Evolutionary conservation across 495 filamentous ascomycete species (phyloP).

Genomic region (Trichoderma orchidacearum): DNA sequence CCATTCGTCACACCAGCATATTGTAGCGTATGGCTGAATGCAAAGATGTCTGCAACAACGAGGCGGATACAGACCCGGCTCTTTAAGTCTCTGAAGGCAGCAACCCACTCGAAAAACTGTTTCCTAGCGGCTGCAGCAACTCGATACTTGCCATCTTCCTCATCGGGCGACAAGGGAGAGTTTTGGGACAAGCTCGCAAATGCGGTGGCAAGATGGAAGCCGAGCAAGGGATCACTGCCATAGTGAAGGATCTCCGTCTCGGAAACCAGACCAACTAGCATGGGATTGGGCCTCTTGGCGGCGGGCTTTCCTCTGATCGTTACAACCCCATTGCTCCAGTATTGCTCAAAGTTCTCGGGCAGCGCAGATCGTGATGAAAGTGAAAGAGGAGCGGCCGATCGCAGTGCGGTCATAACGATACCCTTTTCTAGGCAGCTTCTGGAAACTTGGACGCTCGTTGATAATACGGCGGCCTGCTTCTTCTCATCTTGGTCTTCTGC

Average conservation of each 20-base stretch:
- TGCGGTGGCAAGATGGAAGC: slow-evolving; percentile 28
- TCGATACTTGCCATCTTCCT: neutral
- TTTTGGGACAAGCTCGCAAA: slow-evolving; percentile 8
- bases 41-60: slow-evolving; percentile 26
- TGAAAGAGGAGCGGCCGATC: slow-evolving; percentile 14
- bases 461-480: neutral
- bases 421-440: neutral
- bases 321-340: slow-evolving; percentile 21
- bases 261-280: slow-evolving; percentile 11
- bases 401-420: slow-evolving; percentile 8
- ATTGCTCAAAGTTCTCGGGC: slow-evolving; percentile 11
- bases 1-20: slow-evolving; percentile 9
- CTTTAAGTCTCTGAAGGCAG: slow-evolving; percentile 13
- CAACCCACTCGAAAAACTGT: slow-evolving; percentile 20
- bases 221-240: slow-evolving; percentile 27
- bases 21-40: slow-evolving; percentile 32
- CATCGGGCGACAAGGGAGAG: slow-evolving; percentile 2
- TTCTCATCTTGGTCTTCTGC: neutral
- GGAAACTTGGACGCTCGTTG: too few relatives aligned
- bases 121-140: slow-evolving; percentile 9
- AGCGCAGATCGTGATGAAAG: slow-evolving; percentile 9
- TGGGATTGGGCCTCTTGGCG: slow-evolving; percentile 18
- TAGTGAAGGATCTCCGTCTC: slow-evolving; percentile 16
- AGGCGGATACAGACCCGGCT: slow-evolving; percentile 25
- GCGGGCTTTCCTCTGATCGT: neutral